Percentiles rank a stretch among this genome's conserved stretches.
Evolutionary conservation across 495 filamentous ascomycete genomes (phyloP).

Genomic region (Cudoniella acicularis): DNA sequence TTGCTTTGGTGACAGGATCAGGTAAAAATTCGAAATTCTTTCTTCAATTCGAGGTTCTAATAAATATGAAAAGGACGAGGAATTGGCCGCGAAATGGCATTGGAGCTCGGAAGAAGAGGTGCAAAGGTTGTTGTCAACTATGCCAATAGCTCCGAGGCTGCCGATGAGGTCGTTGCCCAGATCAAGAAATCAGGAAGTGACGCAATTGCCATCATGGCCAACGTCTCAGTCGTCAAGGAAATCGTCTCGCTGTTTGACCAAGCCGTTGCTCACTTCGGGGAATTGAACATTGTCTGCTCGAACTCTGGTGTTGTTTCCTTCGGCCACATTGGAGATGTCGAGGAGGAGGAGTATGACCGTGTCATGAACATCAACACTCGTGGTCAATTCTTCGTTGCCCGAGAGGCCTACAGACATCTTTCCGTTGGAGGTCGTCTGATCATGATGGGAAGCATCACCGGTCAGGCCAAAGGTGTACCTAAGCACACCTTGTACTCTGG

Average conservation of each 20-base stretch:
- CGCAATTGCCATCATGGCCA: conserved; percentile 69
- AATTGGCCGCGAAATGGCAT: conserved; percentile 70
- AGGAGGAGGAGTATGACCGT: conserved; percentile 70
- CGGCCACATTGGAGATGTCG: conserved; percentile 63
- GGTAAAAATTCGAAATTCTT: no score
- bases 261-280: conserved; percentile 62
- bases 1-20: conserved; percentile 45
- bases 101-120: conserved; percentile 70
- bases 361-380: conserved; percentile 76
- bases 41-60: conserved; percentile 1
- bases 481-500: conserved; percentile 73
- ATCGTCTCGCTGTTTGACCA: conserved; percentile 60
- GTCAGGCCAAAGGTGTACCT: conserved; percentile 61
- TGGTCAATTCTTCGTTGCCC: conserved; percentile 81
- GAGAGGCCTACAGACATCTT: conserved; percentile 68
- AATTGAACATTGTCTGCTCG: conserved; percentile 71
- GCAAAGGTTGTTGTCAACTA: conserved; percentile 78
- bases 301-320: conserved; percentile 64
- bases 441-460: conserved; percentile 62
- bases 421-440: conserved; percentile 65
- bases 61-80: conserved; percentile 64
- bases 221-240: conserved; percentile 63
- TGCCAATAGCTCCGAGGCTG: conserved; percentile 56
- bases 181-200: conserved; percentile 54
- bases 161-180: conserved; percentile 58